These are phyloP conservation scores for Wilcoxina mikolae DNA, from an alignment of 495 filamentous ascomycete genomes.

Conservation along the genomic window DNA sequence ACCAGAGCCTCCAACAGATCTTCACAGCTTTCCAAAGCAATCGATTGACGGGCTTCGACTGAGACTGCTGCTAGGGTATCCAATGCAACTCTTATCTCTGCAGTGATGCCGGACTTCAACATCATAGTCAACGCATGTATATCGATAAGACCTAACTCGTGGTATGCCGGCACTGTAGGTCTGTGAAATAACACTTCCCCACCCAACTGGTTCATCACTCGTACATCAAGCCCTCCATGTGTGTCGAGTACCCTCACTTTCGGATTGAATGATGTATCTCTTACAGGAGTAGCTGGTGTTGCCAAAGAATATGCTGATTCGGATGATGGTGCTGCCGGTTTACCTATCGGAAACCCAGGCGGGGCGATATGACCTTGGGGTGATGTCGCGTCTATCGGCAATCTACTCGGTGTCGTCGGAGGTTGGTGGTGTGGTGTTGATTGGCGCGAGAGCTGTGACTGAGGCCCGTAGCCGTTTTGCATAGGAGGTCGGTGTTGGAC, in stretches of 20 bases:
- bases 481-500: conserved; percentile 18
- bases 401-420: conserved; percentile 18
- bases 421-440: conserved; percentile 9
- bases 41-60: conserved; percentile 42
- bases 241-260: conserved; percentile 45
- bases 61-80: conserved; percentile 68
- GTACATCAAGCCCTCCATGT: conserved; percentile 51
- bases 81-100: conserved; percentile 73
- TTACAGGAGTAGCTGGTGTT: conserved; percentile 31
- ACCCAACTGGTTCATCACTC: conserved; percentile 46
- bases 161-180: conserved; percentile 57
- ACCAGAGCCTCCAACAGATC: conserved; percentile 76
- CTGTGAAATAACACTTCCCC: conserved; percentile 46
- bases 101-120: conserved; percentile 79
- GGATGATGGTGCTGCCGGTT: not conserved
- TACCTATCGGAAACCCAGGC: conserved; percentile 21
- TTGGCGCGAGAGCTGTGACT: conserved; percentile 16
- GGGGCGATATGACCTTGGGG: conserved; percentile 19
- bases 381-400: conserved; percentile 20
- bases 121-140: conserved; percentile 83
- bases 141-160: conserved; percentile 74
- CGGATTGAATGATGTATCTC: conserved; percentile 43
- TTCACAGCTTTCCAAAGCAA: conserved; percentile 62
- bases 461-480: conserved; percentile 23
- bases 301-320: conserved; percentile 23